phyloP scores from a whole-genome alignment of 148 eudicot species.

The Fagopyrum esculentum region DNA sequence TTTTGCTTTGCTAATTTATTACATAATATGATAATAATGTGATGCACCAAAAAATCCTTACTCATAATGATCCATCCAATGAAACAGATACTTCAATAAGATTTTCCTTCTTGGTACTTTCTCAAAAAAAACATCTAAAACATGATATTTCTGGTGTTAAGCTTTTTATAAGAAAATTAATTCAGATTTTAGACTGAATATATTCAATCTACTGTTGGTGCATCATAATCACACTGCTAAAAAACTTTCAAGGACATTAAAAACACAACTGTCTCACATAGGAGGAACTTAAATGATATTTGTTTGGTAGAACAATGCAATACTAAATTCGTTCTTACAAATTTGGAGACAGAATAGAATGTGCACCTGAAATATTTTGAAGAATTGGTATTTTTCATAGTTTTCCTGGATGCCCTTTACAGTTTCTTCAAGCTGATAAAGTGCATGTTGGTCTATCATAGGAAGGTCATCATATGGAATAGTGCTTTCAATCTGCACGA shows the following conservation, averaged over 20 bases:
- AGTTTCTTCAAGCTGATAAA: slow-evolving; percentile 83
- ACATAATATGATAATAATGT: too few relatives aligned
- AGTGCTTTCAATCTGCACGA: slow-evolving; percentile 54
- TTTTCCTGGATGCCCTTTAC: slow-evolving; percentile 68
- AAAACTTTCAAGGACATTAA: not conserved
- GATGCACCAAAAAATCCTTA: too few relatives aligned
- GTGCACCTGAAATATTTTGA: slow-evolving; percentile 84
- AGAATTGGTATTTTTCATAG: slow-evolving; percentile 90
- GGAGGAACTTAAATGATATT: not conserved
- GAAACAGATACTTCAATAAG: too few relatives aligned
- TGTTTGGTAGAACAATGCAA: not conserved
- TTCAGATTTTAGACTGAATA: not conserved
- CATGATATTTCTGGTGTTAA: too few relatives aligned
- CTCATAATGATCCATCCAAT: too few relatives aligned
- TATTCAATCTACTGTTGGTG: not conserved
- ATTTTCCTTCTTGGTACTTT: too few relatives aligned
- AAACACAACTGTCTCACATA: not conserved
- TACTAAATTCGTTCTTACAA: not conserved
- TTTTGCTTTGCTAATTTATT: not conserved
- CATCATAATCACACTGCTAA: not conserved
- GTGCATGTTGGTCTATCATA: slow-evolving; percentile 79
- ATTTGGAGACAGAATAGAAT: not conserved
- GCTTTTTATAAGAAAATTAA: not conserved
- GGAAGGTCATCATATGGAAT: slow-evolving; percentile 68
- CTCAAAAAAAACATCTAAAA: too few relatives aligned